These are phyloP conservation scores for Carex littledalei DNA, from an alignment of 176 grass and related monocot genomes.

Conservation along the genomic window DNA sequence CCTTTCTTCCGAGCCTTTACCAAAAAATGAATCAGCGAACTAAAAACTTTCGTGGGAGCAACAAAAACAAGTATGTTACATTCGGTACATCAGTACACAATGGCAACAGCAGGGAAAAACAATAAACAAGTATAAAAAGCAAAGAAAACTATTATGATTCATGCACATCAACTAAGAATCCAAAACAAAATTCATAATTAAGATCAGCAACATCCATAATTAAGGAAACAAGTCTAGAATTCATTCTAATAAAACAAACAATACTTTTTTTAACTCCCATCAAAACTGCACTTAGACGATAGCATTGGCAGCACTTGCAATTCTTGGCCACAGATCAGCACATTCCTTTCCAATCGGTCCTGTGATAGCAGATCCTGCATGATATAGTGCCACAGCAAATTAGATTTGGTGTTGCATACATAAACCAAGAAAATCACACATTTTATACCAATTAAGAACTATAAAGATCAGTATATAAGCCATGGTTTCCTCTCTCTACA, in stretches of 20 bases:
- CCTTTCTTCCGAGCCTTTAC: too few species aligned
- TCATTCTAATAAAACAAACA: conserved; percentile 13
- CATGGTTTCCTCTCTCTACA: not conserved
- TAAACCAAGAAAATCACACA: not conserved
- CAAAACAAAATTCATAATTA: not conserved
- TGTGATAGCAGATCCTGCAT: conserved; percentile 75
- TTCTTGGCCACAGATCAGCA: conserved; percentile 86
- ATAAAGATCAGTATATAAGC: not conserved
- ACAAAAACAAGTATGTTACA: too few species aligned
- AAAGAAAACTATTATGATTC: not conserved
- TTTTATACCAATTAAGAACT: not conserved
- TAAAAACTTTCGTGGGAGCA: too few species aligned
- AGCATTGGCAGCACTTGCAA: conserved; percentile 76
- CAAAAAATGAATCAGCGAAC: too few species aligned
- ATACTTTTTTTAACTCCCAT: not conserved
- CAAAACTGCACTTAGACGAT: conserved; percentile 45
- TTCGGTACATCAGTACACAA: too few species aligned
- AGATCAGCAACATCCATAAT: not conserved
- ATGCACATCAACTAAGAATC: not conserved
- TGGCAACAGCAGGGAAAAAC: not conserved
- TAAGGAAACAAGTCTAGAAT: not conserved
- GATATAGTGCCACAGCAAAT: not conserved
- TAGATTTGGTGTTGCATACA: not conserved
- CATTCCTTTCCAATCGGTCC: conserved; percentile 94
- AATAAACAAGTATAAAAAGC: not conserved